Conservation (phyloP, 169 alveolate genomes). For the Babesia sp. region DNA sequence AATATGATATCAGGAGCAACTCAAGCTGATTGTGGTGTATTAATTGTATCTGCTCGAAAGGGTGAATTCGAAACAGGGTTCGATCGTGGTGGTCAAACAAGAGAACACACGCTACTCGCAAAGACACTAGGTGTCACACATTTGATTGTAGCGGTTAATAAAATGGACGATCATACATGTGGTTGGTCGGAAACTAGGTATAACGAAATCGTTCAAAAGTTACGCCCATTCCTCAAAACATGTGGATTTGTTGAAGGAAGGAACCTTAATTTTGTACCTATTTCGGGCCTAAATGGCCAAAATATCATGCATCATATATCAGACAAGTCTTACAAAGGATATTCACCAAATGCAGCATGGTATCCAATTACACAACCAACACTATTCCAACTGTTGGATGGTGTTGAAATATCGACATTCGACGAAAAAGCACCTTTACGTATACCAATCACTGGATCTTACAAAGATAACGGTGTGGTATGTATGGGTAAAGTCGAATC, state of each 20-base stretch:
- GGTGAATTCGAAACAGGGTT: constrained; percentile 99
- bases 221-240: constrained; percentile 87
- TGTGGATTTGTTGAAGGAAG: constrained; percentile 88
- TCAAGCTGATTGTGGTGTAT: constrained; percentile 99
- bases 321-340: constrained; percentile 53
- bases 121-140: constrained; percentile 95
- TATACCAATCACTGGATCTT: constrained; percentile 89
- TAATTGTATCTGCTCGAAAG: constrained; percentile 93
- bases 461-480: constrained; percentile 88
- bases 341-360: constrained; percentile 75
- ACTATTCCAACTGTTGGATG: constrained; percentile 82
- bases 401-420: constrained; percentile 73
- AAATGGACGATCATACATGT: constrained; percentile 98
- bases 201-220: constrained; percentile 80
- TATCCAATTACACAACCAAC: constrained; percentile 81
- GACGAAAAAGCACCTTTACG: constrained; percentile 83
- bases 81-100: constrained; percentile 98
- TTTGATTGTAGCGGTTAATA: constrained; percentile 95
- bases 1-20: constrained; percentile 99
- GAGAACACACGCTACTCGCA: constrained; percentile 99
- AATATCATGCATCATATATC: constrained; percentile 87
- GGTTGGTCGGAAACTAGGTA: constrained; percentile 92
- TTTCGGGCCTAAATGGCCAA: constrained; percentile 96
- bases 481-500: constrained; percentile 91
- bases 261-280: constrained; percentile 93